Conservation (phyloP, 2,329 filamentous ascomycete genomes). For the Monosporascus ibericus region DNA sequence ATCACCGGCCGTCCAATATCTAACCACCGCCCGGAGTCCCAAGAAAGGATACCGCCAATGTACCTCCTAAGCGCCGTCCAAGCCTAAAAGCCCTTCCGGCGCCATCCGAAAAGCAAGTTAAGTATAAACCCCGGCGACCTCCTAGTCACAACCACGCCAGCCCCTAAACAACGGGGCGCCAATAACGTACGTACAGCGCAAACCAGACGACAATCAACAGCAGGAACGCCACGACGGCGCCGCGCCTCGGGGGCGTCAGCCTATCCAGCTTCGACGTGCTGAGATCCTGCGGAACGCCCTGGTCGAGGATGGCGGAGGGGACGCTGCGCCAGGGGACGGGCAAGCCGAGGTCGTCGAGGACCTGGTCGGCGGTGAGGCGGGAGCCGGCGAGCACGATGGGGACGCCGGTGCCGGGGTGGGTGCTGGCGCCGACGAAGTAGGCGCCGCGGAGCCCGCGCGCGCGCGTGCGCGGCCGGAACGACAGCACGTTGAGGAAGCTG, state of each 20-base stretch:
- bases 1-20: too few species aligned
- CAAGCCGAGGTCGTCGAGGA: constrained; percentile 29
- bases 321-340: constrained; percentile 22
- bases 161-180: background rate
- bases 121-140: too few species aligned
- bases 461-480: constrained; percentile 56
- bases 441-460: constrained; percentile 43
- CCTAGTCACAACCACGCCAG: too few species aligned
- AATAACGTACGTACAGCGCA: background rate
- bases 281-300: constrained; percentile 13
- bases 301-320: constrained; percentile 12
- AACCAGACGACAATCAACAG: background rate
- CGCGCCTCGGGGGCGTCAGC: background rate
- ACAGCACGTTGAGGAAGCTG: constrained; percentile 67
- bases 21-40: too few species aligned
- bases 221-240: background rate
- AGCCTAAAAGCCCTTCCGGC: too few species aligned
- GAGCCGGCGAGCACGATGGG: constrained; percentile 67
- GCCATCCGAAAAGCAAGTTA: too few species aligned
- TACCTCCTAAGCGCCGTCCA: too few species aligned
- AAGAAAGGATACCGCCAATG: too few species aligned
- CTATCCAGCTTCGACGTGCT: constrained; percentile 7
- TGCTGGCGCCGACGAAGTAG: constrained; percentile 71
- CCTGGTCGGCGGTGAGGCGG: constrained; percentile 48
- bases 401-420: constrained; percentile 70